A percentile compares a stretch with the other conserved stretches of the same genome.
Evolutionary conservation across 1,284 basidiomycete genomes (phyloP).

Genomic region (Rhodotorula glutinis): DNA sequence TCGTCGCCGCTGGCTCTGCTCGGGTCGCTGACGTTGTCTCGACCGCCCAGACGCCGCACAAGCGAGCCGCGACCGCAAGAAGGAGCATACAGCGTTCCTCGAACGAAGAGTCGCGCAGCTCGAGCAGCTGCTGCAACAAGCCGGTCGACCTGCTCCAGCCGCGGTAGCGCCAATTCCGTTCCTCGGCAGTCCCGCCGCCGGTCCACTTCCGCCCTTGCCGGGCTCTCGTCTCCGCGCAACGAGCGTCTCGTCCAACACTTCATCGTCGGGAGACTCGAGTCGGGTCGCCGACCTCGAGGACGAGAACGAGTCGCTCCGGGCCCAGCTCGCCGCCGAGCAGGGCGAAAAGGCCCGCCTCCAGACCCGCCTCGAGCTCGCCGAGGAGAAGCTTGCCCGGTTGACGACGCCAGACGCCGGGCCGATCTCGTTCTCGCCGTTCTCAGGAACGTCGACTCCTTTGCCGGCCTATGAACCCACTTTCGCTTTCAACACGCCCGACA

Average conservation of each 20-base stretch:
- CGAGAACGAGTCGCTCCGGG: slow-evolving; percentile 31
- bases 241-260: background rate
- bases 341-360: slow-evolving; percentile 20
- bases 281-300: slow-evolving; percentile 31
- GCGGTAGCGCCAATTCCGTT: background rate
- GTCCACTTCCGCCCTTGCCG: background rate
- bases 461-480: slow-evolving; percentile 28
- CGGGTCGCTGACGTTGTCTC: background rate
- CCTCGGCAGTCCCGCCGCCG: background rate
- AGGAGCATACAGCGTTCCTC: slow-evolving; percentile 31
- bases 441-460: slow-evolving; percentile 3
- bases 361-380: slow-evolving; percentile 22
- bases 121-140: slow-evolving; percentile 21
- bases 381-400: slow-evolving; percentile 13
- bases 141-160: background rate
- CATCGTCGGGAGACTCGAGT: background rate
- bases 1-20: background rate
- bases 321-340: slow-evolving; percentile 31
- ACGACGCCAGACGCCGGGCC: background rate
- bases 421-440: slow-evolving; percentile 2
- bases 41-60: slow-evolving; percentile 32
- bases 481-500: slow-evolving; percentile 27
- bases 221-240: slow-evolving; percentile 1
- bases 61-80: slow-evolving; percentile 39
- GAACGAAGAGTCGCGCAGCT: slow-evolving; percentile 30